Evolutionary conservation across 1,284 basidiomycete genomes (phyloP), one percentile per base, ranked within the genome.

Genomic region (Trametes versicolor): DNA sequence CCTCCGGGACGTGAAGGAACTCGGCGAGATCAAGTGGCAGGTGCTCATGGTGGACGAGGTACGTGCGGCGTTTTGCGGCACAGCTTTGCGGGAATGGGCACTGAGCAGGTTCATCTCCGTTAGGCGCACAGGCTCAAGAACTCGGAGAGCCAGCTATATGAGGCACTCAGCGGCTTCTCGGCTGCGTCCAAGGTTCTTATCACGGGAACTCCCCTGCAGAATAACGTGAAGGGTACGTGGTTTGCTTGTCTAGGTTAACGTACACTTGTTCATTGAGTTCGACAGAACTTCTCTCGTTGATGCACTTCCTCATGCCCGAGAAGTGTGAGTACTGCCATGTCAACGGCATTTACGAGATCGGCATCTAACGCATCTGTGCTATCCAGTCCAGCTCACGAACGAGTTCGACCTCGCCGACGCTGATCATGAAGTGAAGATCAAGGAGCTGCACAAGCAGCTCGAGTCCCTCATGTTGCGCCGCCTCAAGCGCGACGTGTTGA

Each of bases 281-380:
- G 56, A 36, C 43, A 96, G 98, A 99, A 79, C 83, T 99, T 25
- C 84, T 99, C 47, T 95, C 98, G 17, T 82, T 99, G 73, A 98
- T 99, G 91, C 98, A 99, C 78, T 99, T 99, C 85, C 83, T 99
- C 67, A 97, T 98, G 90, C 98, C 98, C 5, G 97, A 99, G 74
- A 95, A 96, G 82, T 99, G 97, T 92, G 78, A 81, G 90, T 79
- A 21, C 68, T 37, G 25, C 60, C 43, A 63, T 49, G 37, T 61
- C 37, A 58, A 54, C 43, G 66, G 19, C 23, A 36, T 45, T 51
- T 32, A 25, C 29, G 52, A n/a, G 49, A 60, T 50, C 36, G 25
- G 56, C 56, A 43, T 27, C 68, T 70, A 41, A 71, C 50, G 36
- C 6, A 29, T 8, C 45, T 39, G 49, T 23, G 53, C 34, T 8